These are phyloP conservation scores for Penicillium subrubescens DNA, from an alignment of 495 filamentous ascomycete species.

Conservation along the genomic window DNA sequence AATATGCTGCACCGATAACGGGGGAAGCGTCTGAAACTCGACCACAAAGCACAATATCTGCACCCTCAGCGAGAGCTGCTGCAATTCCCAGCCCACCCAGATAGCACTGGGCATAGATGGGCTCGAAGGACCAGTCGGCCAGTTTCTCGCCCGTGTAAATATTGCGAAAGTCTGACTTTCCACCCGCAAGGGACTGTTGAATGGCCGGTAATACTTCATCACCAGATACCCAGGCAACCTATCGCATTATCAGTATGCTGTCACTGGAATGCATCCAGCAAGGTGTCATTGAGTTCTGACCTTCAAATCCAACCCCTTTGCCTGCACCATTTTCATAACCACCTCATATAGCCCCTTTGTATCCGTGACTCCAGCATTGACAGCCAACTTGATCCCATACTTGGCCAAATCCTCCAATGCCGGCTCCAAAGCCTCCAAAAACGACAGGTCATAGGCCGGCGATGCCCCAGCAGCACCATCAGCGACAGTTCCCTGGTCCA, in stretches of 20 bases:
- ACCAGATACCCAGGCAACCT: slow-evolving; percentile 52
- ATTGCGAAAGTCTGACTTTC: slow-evolving; percentile 48
- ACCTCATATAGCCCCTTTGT: slow-evolving; percentile 49
- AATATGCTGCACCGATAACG: slow-evolving; percentile 54
- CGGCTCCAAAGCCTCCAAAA: slow-evolving; percentile 55
- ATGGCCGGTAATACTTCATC: slow-evolving; percentile 54
- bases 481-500: slow-evolving; percentile 25
- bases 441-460: slow-evolving; percentile 54
- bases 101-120: slow-evolving; percentile 57
- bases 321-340: slow-evolving; percentile 45
- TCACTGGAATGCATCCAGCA: background rate
- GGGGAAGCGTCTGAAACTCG: slow-evolving; percentile 58
- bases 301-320: slow-evolving; percentile 48
- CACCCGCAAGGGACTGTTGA: slow-evolving; percentile 36
- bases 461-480: slow-evolving; percentile 18
- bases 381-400: slow-evolving; percentile 56
- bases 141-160: slow-evolving; percentile 53
- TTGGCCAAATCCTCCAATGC: slow-evolving; percentile 53
- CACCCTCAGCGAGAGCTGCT: slow-evolving; percentile 50
- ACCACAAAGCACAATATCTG: slow-evolving; percentile 61
- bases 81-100: slow-evolving; percentile 55
- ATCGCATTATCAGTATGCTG: background rate
- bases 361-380: slow-evolving; percentile 60
- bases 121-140: slow-evolving; percentile 53
- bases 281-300: slow-evolving; percentile 10